phyloP scores from a whole-genome alignment of 768 basidiomycete species.

The Suillus placidus region DNA sequence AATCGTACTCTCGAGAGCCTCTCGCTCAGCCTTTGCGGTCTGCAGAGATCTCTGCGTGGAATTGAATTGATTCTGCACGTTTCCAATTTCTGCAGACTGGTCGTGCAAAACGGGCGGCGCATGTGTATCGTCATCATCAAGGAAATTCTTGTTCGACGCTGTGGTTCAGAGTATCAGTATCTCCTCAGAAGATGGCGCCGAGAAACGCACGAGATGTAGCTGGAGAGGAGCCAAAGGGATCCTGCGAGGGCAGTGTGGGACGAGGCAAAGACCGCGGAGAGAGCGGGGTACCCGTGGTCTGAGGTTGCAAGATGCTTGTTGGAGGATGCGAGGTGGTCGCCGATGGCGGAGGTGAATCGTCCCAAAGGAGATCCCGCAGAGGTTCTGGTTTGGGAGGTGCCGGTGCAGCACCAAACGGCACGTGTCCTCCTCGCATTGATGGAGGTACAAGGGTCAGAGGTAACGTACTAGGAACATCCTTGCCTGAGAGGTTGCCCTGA shows the following conservation, averaged over 20 bases:
- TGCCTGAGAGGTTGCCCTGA: conserved; percentile 79
- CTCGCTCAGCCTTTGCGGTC: conserved; percentile 65
- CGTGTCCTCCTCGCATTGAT: conserved; percentile 57
- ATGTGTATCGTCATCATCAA: conserved; percentile 65
- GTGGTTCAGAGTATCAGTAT: not conserved
- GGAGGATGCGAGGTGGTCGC: conserved; percentile 42
- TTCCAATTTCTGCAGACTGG: conserved; percentile 84
- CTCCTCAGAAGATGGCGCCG: conserved; percentile 6
- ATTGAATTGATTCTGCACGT: conserved; percentile 80
- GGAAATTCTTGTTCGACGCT: conserved; percentile 52
- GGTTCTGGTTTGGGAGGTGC: conserved; percentile 40
- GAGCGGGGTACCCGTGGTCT: conserved; percentile 39
- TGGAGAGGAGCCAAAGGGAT: conserved; percentile 53
- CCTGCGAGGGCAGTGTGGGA: conserved; percentile 31
- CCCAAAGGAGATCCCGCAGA: conserved; percentile 53
- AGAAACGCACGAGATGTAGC: conserved; percentile 26
- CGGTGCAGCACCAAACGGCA: conserved; percentile 40
- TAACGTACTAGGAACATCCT: conserved; percentile 70
- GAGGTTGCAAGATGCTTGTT: conserved; percentile 33
- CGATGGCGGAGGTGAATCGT: conserved; percentile 51
- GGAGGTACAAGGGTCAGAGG: conserved; percentile 83
- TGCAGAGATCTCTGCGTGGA: conserved; percentile 78
- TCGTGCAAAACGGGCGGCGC: conserved; percentile 62
- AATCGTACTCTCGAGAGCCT: conserved; percentile 62
- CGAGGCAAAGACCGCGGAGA: conserved; percentile 31